phyloP scores from a whole-genome alignment of 2,329 filamentous ascomycete species.

The Talaromyces marneffei region DNA sequence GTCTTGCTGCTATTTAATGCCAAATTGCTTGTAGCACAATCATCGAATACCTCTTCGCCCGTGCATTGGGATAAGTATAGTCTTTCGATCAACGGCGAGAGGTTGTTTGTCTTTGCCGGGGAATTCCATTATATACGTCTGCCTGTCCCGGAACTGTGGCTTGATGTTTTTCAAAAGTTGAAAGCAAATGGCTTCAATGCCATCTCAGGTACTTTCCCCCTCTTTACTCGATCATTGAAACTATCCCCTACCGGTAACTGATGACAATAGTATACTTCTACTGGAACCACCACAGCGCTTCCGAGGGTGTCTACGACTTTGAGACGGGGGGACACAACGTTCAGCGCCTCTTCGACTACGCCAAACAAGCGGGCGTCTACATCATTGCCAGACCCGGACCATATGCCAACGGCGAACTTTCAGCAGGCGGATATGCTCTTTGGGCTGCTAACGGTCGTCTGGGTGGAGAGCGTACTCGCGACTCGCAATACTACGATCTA shows the following conservation, averaged over 20 bases:
- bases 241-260: no score
- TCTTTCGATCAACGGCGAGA: conserved; percentile 45
- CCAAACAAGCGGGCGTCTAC: conserved; percentile 49
- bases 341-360: conserved; percentile 47
- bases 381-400: conserved; percentile 49
- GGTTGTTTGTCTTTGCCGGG: conserved; percentile 45
- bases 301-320: conserved; percentile 46
- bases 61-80: conserved; percentile 52
- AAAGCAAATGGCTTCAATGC: conserved; percentile 51
- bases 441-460: conserved; percentile 46
- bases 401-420: conserved; percentile 50
- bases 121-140: conserved; percentile 52
- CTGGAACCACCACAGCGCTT: conserved; percentile 31
- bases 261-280: conserved; percentile 24
- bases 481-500: conserved; percentile 39
- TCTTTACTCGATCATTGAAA: not conserved
- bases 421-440: conserved; percentile 42
- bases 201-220: conserved; percentile 25
- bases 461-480: conserved; percentile 40
- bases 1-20: not conserved
- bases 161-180: conserved; percentile 52
- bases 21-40: not conserved
- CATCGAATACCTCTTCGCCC: conserved; percentile 19
- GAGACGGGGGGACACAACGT: conserved; percentile 47
- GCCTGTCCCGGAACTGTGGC: conserved; percentile 51